Evolutionary conservation across 2,329 filamentous ascomycete species (phyloP), one percentile per base, ranked within the genome.

Genomic region (Ciborinia camelliae): DNA sequence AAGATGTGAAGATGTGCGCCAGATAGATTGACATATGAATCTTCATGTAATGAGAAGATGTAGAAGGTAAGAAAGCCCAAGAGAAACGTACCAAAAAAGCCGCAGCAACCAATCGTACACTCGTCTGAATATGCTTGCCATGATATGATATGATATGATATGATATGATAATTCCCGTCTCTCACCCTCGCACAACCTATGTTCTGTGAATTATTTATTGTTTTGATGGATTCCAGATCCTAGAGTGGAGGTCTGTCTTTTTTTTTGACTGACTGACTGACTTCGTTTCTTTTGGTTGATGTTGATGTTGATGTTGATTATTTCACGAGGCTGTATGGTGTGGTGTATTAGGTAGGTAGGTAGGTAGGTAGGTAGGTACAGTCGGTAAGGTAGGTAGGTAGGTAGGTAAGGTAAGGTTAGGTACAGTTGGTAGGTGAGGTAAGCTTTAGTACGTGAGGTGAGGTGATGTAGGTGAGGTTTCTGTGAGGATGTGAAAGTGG

Each of bases 61-160:
- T 26, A 51, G 20, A 26, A 39, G 32, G 30, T 9, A 35, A 59
- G 43, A n/a, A 63, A n/a, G n/a, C n/a, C n/a, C n/a, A n/a, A n/a
- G n/a, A n/a, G n/a, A n/a, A n/a, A 84, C 86, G 82, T 75, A 98
- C 94, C 95, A 99, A 81, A 99, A 98, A 75, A 95, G 90, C 82
- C 94, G 89, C 81, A 99, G 82, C 77, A 98, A 84, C 94, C 94
- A 98, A 86, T 98, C 95, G 83, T 98, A 98, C 78, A 99, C 89
- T 80, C 88, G 90, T 76, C 90, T 90, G 79, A 99, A 96, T 77
- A 99, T 81, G 73, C 91, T 90, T 74, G 92, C 90, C 93, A 98
- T 98, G 79, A 71, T n/a, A n/a, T n/a, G n/a, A n/a, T n/a, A n/a
- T n/a, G n/a, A n/a, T n/a, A n/a, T n/a, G n/a, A n/a, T n/a, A n/a